Evolutionary conservation across 2,329 filamentous ascomycete species (phyloP), one percentile per base, ranked within the genome.

Genomic region (Cladosporium phlei): DNA sequence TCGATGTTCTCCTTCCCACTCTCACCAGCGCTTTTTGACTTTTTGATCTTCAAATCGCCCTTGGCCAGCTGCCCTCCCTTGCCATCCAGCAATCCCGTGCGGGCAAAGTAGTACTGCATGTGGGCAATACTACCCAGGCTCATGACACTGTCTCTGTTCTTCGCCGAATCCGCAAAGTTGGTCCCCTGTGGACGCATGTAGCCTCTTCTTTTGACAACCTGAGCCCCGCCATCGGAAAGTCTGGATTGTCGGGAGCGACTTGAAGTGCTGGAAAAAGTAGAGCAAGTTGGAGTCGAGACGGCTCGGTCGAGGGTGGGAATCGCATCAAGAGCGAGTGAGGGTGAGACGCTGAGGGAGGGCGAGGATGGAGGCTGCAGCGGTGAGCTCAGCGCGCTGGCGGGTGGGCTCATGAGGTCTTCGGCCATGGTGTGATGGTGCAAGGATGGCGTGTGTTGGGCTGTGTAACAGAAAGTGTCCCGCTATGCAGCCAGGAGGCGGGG

Each of bases 51-150:
- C 55, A 82, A 77, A 60, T 78, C 83, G 64, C 84, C 85, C 59
- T 85, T 85, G 17, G 86, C 84, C 49, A 94, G 71, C 65, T 94
- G 86, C 45, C 82, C 93, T 27, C 90, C 91, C 65, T 96, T 96
- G 47, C 91, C 89, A 62, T 98, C 93, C 40, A 98, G 71, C 53
- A 98, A 70, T 5, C 93, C 93, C 1, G 93, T 98, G 50, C 93
- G 78, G 27, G 93, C 91, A 71, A 98, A 98, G 69, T 97, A 98
- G 70, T 97, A 95, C 68, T 98, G 93, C 61, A 98, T 74, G 70
- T 98, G 93, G 47, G 90, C 88, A 59, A 98, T 98, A 67, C 90
- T 96, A 46, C 93, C 93, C 52, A 98, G 71, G 62, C 88, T 95
- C 80, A 97, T 85, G 55, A 98, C 93, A 63, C 90, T 96, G 66